Evolutionary conservation across 129 eudicot genomes (phyloP).

Genomic region (sunflower (Helianthus annuus)): HanXRQr2.0-SUNRISE NC_035435.2:15919040-15919539

Average conservation of each 20-base stretch:
- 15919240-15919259: background rate
- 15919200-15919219: constrained; percentile 33
- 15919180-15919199: constrained; percentile 15
- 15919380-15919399: background rate
- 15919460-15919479: too few relatives aligned
- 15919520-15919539: too few relatives aligned
- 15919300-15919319: background rate
- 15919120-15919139: constrained; percentile 14
- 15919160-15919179: constrained; percentile 36
- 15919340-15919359: constrained; percentile 2
- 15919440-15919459: background rate
- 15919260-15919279: background rate
- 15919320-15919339: constrained; percentile 6
- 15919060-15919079: constrained; percentile 12
- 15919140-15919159: constrained; percentile 9
- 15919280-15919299: background rate
- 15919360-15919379: background rate
- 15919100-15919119: constrained; percentile 40
- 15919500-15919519: too few relatives aligned
- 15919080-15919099: constrained; percentile 7
- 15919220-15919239: constrained; percentile 38
- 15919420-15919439: background rate
- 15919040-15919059: background rate
- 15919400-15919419: background rate
- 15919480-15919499: too few relatives aligned